Percentiles rank a stretch among this genome's conserved stretches.
Conservation (phyloP, 1,284 basidiomycete genomes). For the Ustilago xerochloae region DNA sequence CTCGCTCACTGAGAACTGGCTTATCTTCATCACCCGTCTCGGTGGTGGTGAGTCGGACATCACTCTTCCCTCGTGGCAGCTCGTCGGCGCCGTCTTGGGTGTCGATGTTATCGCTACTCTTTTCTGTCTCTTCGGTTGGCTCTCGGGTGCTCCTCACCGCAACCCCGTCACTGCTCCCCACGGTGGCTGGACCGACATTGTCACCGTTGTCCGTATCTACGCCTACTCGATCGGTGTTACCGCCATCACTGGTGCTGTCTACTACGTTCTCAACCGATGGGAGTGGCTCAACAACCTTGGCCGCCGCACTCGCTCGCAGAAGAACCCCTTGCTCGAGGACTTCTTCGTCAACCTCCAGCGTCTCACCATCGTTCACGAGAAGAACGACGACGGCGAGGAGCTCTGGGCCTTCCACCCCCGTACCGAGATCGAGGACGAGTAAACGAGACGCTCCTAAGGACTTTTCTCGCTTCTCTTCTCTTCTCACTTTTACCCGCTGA, state of each 20-base stretch:
- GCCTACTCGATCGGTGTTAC: conserved; percentile 72
- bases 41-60: conserved; percentile 67
- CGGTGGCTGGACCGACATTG: conserved; percentile 71
- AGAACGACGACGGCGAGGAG: conserved; percentile 63
- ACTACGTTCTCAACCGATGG: conserved; percentile 70
- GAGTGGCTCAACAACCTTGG: conserved; percentile 72
- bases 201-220: conserved; percentile 73
- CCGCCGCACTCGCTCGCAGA: conserved; percentile 69
- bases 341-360: conserved; percentile 72
- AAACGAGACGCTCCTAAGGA: conserved; percentile 16
- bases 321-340: conserved; percentile 72
- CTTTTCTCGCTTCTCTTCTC: neutral
- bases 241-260: conserved; percentile 71
- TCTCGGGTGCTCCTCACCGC: conserved; percentile 70
- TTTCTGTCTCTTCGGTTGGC: conserved; percentile 73
- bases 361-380: conserved; percentile 72
- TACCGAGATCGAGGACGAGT: conserved; percentile 67
- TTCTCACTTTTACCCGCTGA: conserved; percentile 6
- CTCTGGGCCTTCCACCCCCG: conserved; percentile 66
- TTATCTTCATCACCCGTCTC: conserved; percentile 72
- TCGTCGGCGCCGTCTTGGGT: conserved; percentile 71
- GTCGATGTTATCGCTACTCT: conserved; percentile 73
- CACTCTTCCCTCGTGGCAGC: conserved; percentile 71
- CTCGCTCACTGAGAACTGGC: conserved; percentile 74
- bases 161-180: conserved; percentile 68